A percentile compares a stretch with the other conserved stretches of the same genome.
Evolutionary conservation across 2,329 filamentous ascomycete species (phyloP).

Genomic region (Blastomyces gilchristii): DNA sequence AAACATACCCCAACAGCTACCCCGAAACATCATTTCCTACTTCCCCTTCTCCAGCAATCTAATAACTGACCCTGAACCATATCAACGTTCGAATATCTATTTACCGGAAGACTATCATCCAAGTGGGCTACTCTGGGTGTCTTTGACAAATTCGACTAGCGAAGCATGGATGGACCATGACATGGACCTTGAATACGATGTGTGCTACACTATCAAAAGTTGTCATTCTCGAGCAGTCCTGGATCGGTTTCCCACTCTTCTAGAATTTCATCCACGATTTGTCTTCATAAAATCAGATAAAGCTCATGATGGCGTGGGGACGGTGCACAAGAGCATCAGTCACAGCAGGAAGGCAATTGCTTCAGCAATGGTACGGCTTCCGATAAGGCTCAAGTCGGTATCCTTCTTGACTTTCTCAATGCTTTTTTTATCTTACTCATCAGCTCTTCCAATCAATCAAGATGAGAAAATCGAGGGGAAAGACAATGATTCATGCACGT

Average conservation of each 20-base stretch:
- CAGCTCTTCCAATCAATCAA: neutral
- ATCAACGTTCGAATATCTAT: constrained; percentile 25
- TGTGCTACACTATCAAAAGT: neutral
- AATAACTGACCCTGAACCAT: constrained; percentile 29
- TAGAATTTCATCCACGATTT: neutral
- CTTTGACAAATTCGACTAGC: constrained; percentile 20
- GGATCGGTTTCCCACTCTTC: neutral
- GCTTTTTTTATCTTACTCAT: neutral
- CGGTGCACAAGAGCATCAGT: neutral
- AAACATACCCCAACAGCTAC: constrained; percentile 47
- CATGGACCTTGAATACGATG: neutral
- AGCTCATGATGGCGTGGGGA: neutral
- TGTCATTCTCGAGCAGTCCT: neutral
- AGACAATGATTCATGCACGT: neutral
- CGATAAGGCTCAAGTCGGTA: neutral
- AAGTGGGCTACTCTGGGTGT: constrained; percentile 36
- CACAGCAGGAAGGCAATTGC: neutral
- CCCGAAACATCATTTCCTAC: constrained; percentile 45
- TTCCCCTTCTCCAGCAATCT: constrained; percentile 44
- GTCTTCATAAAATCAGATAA: neutral
- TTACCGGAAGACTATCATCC: constrained; percentile 33
- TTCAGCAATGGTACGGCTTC: neutral
- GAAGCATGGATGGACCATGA: neutral
- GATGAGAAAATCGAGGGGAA: neutral
- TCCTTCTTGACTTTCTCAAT: neutral